Evolutionary conservation across 306 rosid species (phyloP), one percentile per base, ranked within the genome.

Genomic region (Vachellia pachyceras): DNA sequence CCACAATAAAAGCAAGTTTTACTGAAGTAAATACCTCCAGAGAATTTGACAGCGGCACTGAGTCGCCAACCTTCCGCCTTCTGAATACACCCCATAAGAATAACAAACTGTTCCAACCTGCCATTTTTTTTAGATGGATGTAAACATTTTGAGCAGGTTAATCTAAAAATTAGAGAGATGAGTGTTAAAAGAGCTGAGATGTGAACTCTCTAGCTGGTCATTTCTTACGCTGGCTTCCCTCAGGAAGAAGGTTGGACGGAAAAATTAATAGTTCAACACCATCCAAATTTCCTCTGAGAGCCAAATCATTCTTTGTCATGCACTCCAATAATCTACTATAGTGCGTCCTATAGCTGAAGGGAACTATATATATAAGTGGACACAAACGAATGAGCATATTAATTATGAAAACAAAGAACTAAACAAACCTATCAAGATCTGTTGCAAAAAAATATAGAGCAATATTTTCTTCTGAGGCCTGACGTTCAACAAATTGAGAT

Each of bases 261-360:
- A 83, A 88, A 23, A 83, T 83, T 29, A 85, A 40, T 39, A 83
- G 89, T 64, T 85, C 89, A 60, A 65, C 66, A 11, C 79, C 86
- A 36, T 83, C 72, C 22, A 86, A 29, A 52, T 76, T 84, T 82
- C 77, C 89, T 82, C 60, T 76, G 18, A 85, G 81, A 40, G 88
- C 89, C 79, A 84, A 83, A 79, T 84, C 89, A 46, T 84, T 35
- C 44, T 73, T 22, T 40, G 52, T 84, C 85, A 88, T 81, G 77
- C 41, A 4, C 22, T 82, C 54, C 74, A 84, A 22, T 77, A 84
- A 55, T 40, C 49, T 42, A 71, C 40, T 35, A 83, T 85, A 88
- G 54, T 64, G 36, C 57, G 61, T 79, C 50, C 10, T 13, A 71
- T 86, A 76, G 79, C 89, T 84, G 80, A 25, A 7, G 64, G 42